Base-by-base conservation (phyloP, 2,329 filamentous ascomycete genomes). In the Periconia sp. region DNA sequence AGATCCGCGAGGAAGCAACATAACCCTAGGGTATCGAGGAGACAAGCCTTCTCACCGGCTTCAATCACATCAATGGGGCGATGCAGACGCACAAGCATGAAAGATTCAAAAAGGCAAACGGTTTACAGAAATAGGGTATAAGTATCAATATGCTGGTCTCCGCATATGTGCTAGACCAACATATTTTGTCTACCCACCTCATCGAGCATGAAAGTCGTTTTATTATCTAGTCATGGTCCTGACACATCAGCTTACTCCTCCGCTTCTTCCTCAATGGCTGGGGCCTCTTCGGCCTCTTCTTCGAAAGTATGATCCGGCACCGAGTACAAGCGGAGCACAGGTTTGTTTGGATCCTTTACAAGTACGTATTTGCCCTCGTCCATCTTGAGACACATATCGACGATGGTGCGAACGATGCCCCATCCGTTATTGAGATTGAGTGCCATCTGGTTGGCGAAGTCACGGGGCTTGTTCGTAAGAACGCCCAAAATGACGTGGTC, bases 371-470 rank as follows among this genome's bases (percentile, higher is more conserved):
- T 92, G 72, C 86, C 87, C 59, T 91, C 87, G 33, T 84, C 80
- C 72, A 85, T 83, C 72, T 85, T 83, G 60, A 91, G 81, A 63
- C 86, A 88, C 87, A 97, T 95, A 74, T 99, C 94, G 61, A 90
- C 89, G 66, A 99, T 96, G 36, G 94, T 99, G 57, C 94, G 89
- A 47, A 99, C 94, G 56, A 99, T 97, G 72, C 94, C 94, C 94
- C 94, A 99, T 52, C 94, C 94, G 75, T 99, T 99, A 75, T 88
- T 88, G 44, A 97, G 82, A 64, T 92, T 95, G 64, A 99, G 76
- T 77, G 96, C 96, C 94, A 99, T 99, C 80, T 99, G 94, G 66
- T 83, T 82, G 52, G 94, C 94, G 61, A 99, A 97, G 69, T 99
- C 95, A 62, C 89, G 87, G 25, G 94, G 94, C 80, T 99, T 99